These are phyloP conservation scores for Taphrina communis DNA, from an alignment of 1,139 yeast species.

Conservation along the genomic window DNA sequence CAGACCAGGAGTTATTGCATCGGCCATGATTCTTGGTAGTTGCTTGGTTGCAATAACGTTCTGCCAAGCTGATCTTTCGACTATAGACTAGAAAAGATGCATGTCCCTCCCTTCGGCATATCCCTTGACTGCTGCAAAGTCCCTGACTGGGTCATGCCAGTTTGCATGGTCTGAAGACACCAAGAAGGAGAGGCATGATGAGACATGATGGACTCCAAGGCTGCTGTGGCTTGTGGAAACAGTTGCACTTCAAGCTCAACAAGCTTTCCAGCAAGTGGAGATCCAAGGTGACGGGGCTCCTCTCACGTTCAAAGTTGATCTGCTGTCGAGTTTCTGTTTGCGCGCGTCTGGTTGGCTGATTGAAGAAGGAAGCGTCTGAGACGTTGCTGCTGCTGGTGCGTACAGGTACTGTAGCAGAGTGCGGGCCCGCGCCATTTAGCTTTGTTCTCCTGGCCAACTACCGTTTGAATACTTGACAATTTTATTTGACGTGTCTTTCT, in stretches of 20 bases:
- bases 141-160: no score
- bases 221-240: background rate
- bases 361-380: background rate
- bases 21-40: no score
- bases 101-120: no score
- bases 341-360: background rate
- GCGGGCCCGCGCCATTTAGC: constrained; percentile 1
- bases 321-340: constrained; percentile 21
- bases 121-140: no score
- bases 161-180: no score
- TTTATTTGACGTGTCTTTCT: background rate
- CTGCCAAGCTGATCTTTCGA: no score
- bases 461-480: no score
- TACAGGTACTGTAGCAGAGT: background rate
- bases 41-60: no score
- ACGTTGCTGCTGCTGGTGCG: background rate
- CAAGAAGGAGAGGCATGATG: background rate
- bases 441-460: no score
- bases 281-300: constrained; percentile 4
- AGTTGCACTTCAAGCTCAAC: no score
- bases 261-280: background rate
- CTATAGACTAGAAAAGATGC: no score
- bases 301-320: constrained; percentile 2
- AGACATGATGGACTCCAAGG: background rate
- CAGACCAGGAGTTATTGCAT: background rate